Conservation (phyloP, 257 asterid species). For the Ajuga chamaepitys region DNA sequence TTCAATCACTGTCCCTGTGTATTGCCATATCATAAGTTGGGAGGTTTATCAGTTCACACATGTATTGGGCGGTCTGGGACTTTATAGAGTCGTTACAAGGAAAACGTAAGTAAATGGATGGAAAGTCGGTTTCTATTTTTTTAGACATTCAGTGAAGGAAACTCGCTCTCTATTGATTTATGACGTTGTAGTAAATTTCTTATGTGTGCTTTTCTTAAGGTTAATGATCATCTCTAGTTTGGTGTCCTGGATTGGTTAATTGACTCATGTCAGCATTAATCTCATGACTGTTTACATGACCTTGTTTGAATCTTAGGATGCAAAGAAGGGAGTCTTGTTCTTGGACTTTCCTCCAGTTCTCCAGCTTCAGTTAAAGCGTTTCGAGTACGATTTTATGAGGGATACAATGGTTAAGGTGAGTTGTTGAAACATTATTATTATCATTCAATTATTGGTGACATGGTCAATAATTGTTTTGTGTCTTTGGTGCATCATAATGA, state of each 20-base stretch:
- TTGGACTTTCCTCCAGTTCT: conserved; percentile 97
- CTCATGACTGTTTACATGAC: neutral
- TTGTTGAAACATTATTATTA: neutral
- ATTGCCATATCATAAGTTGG: neutral
- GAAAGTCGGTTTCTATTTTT: neutral
- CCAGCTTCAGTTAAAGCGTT: conserved; percentile 97
- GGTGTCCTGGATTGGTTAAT: conserved; percentile 10
- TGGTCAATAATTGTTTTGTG: neutral
- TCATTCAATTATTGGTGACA: neutral
- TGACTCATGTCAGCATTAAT: conserved; percentile 9
- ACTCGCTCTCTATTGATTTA: neutral
- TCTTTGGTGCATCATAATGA: neutral
- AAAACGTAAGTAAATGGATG: neutral
- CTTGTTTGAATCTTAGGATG: conserved; percentile 65
- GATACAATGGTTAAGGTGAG: conserved; percentile 98
- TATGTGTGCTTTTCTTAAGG: neutral
- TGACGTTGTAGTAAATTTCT: neutral
- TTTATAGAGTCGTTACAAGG: neutral
- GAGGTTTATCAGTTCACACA: neutral
- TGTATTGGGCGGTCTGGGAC: neutral
- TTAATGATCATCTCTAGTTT: conserved; percentile 2
- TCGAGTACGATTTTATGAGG: conserved; percentile 93
- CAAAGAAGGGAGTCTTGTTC: conserved; percentile 93
- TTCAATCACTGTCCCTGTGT: conserved; percentile 2
- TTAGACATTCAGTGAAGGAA: too few species aligned